Evolutionary conservation across 371 early-diverging fungal species (phyloP).

Genomic region (Chytridium lagenaria): DNA sequence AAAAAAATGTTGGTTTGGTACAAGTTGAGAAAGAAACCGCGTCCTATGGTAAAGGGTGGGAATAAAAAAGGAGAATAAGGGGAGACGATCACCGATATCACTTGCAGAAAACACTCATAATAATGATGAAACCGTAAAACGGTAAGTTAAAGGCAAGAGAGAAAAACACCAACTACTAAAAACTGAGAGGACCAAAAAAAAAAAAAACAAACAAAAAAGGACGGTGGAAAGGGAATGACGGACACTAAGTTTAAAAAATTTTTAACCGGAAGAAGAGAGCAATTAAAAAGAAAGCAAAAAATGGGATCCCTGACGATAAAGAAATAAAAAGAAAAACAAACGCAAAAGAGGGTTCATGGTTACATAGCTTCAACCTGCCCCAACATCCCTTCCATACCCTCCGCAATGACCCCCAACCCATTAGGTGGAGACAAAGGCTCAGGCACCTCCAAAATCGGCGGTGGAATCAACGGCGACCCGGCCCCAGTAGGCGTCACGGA

Average conservation of each 20-base stretch:
- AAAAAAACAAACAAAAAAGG: not conserved
- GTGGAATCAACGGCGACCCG: not conserved
- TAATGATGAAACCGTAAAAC: too few species aligned
- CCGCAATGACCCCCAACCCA: not conserved
- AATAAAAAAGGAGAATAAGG: too few species aligned
- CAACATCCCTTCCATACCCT: not conserved
- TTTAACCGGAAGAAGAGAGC: not conserved
- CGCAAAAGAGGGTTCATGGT: not conserved
- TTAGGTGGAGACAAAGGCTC: slow-evolving; percentile 3
- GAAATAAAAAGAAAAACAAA: not conserved
- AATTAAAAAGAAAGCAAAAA: not conserved
- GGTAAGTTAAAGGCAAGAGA: too few species aligned
- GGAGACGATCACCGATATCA: too few species aligned
- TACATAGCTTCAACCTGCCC: not conserved
- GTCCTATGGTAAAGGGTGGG: too few species aligned
- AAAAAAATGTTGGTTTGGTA: too few species aligned
- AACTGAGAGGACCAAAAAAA: not conserved
- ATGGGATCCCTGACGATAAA: not conserved
- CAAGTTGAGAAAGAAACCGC: too few species aligned
- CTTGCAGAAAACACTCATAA: too few species aligned
- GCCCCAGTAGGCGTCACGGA: not conserved
- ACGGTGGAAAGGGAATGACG: not conserved
- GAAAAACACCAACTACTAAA: not conserved
- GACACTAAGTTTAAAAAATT: not conserved
- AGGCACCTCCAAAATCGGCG: slow-evolving; percentile 17